Base-by-base conservation (phyloP, 176 grass and related monocot genomes). In the Musa acuminata region DNA sequence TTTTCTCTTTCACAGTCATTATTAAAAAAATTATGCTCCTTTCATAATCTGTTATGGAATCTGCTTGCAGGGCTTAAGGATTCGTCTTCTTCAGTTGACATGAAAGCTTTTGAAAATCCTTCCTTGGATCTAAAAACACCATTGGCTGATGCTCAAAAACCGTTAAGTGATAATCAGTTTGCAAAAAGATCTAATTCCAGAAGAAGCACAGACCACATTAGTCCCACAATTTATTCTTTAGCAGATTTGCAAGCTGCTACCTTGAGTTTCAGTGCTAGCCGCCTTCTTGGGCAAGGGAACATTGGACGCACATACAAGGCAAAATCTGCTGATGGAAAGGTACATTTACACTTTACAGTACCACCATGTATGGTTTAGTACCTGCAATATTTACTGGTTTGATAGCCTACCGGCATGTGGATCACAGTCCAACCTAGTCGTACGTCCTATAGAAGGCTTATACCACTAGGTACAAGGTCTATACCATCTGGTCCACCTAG, bases 321-420 rank as follows among this genome's bases (percentile, higher is more conserved):
- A 84, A 98, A 93, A 83, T 89, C 87, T 81, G 48, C 86, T 9
- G 88, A 91, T 84, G 95, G 88, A 75, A 85, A 67, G 87, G 95
- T 98, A 85, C 8, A 70, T 2, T 50, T 43, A 43, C 35, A 43
- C 35, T 43, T 43, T 43, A 43, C 35, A 43, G 35, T 43, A 43
- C 35, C 35, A 43, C 35, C 35, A 43, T 43, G 35, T 43, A 43
- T 43, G 35, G 35, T 43, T 43, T 43, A 43, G 35, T 43, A 43
- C 3, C 35, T 5, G 35, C 35, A 43, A 43, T 43, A 43, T 43
- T 43, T 43, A 43, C 35, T 43, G 35, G 35, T 43, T 43, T 43
- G 35, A 43, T 43, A 43, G 35, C 35, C 35, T 43, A 43, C 35
- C 4, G 35, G 4, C 35, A 43, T 43, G 35, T 43, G 35, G 35